Conservation (phyloP, 2,329 filamentous ascomycete species). For the Zymoseptoria brevis region DNA sequence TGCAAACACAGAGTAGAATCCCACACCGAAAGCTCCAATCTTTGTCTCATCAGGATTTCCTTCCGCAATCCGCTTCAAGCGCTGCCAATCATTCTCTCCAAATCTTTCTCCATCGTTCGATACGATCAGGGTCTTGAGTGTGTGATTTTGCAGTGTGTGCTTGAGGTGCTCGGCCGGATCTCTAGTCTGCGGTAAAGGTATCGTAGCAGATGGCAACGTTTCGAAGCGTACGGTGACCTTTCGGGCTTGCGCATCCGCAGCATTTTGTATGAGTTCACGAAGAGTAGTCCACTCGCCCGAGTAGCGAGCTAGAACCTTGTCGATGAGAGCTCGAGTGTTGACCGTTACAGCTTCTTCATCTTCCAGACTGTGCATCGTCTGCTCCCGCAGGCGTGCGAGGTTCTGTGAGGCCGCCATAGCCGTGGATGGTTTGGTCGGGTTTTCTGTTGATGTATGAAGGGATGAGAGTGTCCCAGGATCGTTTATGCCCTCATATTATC, state of each 20-base stretch:
- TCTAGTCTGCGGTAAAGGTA: conserved; percentile 59
- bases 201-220: conserved; percentile 70
- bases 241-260: conserved; percentile 89
- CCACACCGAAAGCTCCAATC: conserved; percentile 96
- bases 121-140: conserved; percentile 76
- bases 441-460: neutral
- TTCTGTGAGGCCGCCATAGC: conserved; percentile 21
- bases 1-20: conserved; percentile 96
- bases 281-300: conserved; percentile 87
- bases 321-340: conserved; percentile 91
- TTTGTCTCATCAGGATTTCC: conserved; percentile 98
- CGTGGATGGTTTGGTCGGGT: neutral
- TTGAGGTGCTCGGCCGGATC: conserved; percentile 67
- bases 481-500: conserved; percentile 2
- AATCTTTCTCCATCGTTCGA: conserved; percentile 89
- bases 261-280: conserved; percentile 93
- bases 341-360: conserved; percentile 97
- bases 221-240: conserved; percentile 89
- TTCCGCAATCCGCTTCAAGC: conserved; percentile 94
- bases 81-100: conserved; percentile 81
- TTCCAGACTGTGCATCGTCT: conserved; percentile 75
- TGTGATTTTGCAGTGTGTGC: conserved; percentile 78
- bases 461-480: neutral
- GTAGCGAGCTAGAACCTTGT: conserved; percentile 93
- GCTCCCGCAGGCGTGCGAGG: conserved; percentile 57